These are phyloP conservation scores for Dalbergia cultrata DNA, from an alignment of 306 rosid genomes.

Conservation along the genomic window DNA sequence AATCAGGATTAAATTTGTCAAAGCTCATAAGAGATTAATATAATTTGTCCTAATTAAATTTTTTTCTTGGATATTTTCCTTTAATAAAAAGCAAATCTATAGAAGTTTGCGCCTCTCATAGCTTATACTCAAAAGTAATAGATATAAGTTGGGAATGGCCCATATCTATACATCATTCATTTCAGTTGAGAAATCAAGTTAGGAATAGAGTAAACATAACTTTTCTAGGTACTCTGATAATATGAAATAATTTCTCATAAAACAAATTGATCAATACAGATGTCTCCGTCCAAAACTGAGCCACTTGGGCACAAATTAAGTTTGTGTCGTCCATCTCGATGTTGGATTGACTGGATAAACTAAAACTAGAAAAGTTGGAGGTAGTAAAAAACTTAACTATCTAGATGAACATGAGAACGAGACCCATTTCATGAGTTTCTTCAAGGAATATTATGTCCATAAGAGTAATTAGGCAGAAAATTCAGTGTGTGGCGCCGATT, in stretches of 20 bases:
- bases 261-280: background rate
- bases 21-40: too few species aligned
- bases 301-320: conserved; percentile 46
- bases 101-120: background rate
- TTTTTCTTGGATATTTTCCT: background rate
- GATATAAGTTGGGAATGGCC: too few species aligned
- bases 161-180: too few species aligned
- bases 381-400: background rate
- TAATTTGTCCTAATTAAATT: too few species aligned
- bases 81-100: background rate
- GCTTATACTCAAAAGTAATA: background rate
- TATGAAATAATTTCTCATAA: too few species aligned
- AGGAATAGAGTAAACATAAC: background rate
- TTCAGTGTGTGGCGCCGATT: background rate
- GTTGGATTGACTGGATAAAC: background rate
- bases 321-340: conserved; percentile 48
- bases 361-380: background rate
- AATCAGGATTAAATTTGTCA: too few species aligned
- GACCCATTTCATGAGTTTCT: conserved; percentile 14
- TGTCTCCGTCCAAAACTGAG: background rate
- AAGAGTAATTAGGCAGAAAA: background rate
- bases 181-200: background rate
- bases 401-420: background rate
- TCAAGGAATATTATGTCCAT: background rate
- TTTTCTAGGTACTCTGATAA: background rate